Base-by-base conservation (phyloP, 371 early-diverging fungal genomes). In the Parasitella parasitica region DNA sequence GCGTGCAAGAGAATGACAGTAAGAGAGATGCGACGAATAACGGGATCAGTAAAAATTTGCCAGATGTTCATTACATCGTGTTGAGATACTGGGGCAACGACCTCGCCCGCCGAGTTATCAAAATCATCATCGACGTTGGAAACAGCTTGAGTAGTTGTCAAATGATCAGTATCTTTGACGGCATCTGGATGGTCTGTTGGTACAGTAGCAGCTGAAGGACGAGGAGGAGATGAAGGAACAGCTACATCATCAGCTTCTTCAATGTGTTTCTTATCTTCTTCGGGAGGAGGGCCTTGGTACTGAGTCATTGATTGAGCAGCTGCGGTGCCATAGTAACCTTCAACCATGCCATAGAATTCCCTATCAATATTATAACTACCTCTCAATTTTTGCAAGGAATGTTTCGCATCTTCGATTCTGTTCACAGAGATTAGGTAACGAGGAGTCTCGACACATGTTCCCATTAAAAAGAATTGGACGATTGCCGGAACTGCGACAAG, bases 401-500 rank as follows among this genome's bases (percentile, higher is more conserved):
- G 41, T 5, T 73, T 73, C 6, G 88, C 89, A 64, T 89, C 86
- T 11, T 84, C 78, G 1, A 81, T 66, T 7, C 71, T 73, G 43
- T 77, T 74, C 60, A 82, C 75, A 30, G 86, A 86, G 6, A 89
- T 75, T 22, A 90, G 73, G n/a, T 49, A 49, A 6, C 49, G 53
- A 34, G 35, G 53, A 15, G 53, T 84, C 60, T 95, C 94, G 46
- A 89, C 87, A 54, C 90, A 83, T 32, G 87, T 82, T 0, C 80
- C 77, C 60, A 93, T 72, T 59, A 93, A 64, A 15, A 86, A 63
- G 41, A 84, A 72, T 64, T 95, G 93, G 8, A 87, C 46, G 12
- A 88, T 41, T 1, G 89, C 84, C 15, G 93, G 89, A 30, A 91
- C 75, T n/a, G 82, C 86, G 13, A 85, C 86, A 55, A 88, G 61